Conservation (phyloP, 2,329 filamentous ascomycete species). For the Aspergillus flavus region DNA sequence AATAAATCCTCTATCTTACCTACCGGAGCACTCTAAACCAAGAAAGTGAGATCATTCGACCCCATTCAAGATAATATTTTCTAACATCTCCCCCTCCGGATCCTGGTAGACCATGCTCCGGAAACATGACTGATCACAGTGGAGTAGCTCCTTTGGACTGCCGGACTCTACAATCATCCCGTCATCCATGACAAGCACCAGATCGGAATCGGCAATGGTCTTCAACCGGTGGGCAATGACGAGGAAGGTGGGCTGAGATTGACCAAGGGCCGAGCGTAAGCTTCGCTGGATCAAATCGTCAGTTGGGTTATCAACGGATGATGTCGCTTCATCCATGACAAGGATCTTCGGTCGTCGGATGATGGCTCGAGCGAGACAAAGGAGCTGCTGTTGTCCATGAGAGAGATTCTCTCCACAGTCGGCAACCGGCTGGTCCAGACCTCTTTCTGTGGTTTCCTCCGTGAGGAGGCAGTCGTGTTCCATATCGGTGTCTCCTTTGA, state of each 20-base stretch:
- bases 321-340: slow-evolving; percentile 79
- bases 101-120: slow-evolving; percentile 38
- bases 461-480: too few species aligned
- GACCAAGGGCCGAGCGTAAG: slow-evolving; percentile 69
- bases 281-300: slow-evolving; percentile 73
- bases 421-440: too few species aligned
- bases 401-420: slow-evolving; percentile 21
- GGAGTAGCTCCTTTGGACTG: slow-evolving; percentile 58
- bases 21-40: background rate
- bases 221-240: slow-evolving; percentile 77
- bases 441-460: too few species aligned
- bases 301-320: slow-evolving; percentile 76
- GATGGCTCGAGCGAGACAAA: slow-evolving; percentile 51
- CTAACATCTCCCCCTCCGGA: background rate
- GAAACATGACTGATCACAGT: background rate
- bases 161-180: slow-evolving; percentile 71
- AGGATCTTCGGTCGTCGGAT: slow-evolving; percentile 74
- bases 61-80: background rate
- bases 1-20: background rate
- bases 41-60: background rate
- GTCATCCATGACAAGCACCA: slow-evolving; percentile 71
- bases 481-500: too few species aligned
- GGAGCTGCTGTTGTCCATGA: slow-evolving; percentile 35
- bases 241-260: slow-evolving; percentile 61
- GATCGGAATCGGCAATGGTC: slow-evolving; percentile 77